Evolutionary conservation across 495 filamentous ascomycete species (phyloP).

Genomic region (Penicillium waksmanii): DNA sequence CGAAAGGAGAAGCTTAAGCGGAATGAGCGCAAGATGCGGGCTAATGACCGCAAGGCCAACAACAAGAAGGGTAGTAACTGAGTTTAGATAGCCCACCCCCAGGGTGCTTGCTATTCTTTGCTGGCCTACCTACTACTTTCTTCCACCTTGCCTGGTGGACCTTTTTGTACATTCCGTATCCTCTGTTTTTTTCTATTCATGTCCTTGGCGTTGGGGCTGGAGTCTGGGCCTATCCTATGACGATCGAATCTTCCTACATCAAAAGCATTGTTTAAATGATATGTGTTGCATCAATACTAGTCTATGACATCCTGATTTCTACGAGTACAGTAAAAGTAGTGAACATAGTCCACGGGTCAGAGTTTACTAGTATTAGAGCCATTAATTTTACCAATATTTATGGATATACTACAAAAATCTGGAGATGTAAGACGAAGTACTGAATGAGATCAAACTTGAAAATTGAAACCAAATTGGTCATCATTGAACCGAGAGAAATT

Average conservation of each 20-base stretch:
- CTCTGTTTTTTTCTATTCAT: constrained; percentile 17
- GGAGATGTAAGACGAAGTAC: no score
- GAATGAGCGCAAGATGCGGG: constrained; percentile 71
- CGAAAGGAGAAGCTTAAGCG: constrained; percentile 66
- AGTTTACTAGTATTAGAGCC: no score
- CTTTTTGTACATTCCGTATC: constrained; percentile 17
- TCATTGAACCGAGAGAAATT: constrained; percentile 32
- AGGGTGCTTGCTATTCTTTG: no score
- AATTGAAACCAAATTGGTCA: constrained; percentile 13
- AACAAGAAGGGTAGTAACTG: constrained; percentile 44
- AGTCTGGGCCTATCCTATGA: constrained; percentile 26
- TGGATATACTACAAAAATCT: no score
- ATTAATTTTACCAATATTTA: no score
- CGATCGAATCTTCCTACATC: constrained; percentile 14
- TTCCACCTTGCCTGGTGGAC: background rate
- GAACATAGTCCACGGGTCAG: no score
- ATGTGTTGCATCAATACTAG: background rate
- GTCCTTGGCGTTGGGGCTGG: constrained; percentile 35
- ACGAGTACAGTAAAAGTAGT: no score
- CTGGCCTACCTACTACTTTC: background rate
- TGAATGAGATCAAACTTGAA: no score
- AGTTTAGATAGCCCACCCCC: background rate
- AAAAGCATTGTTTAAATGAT: constrained; percentile 31
- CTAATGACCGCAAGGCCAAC: constrained; percentile 62
- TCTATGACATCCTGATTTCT: no score